These are phyloP conservation scores for Simplicillium sp. DNA, from an alignment of 2,329 filamentous ascomycete species.

Conservation along the genomic window DNA sequence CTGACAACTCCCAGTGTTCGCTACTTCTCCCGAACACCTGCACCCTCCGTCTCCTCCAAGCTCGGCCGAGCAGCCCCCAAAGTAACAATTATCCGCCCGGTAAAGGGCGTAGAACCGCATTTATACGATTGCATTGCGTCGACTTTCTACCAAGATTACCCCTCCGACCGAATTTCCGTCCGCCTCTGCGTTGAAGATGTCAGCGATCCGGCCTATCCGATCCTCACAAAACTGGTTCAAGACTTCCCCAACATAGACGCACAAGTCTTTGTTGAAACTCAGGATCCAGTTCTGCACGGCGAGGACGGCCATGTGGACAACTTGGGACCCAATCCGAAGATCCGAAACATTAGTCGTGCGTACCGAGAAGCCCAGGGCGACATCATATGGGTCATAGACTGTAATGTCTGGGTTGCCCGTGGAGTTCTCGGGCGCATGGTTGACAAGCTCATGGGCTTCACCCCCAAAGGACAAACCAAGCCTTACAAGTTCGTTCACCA, in stretches of 20 bases:
- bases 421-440: conserved; percentile 83
- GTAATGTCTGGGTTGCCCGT: conserved; percentile 84
- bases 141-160: conserved; percentile 76
- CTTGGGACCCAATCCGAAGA: conserved; percentile 95
- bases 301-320: conserved; percentile 38
- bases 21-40: conserved; percentile 39
- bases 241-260: conserved; percentile 68
- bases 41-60: conserved; percentile 39
- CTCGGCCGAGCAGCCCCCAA: conserved; percentile 54
- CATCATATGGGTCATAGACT: conserved; percentile 90
- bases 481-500: conserved; percentile 93
- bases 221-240: conserved; percentile 59
- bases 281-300: conserved; percentile 62
- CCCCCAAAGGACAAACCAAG: conserved; percentile 34
- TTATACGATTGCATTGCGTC: conserved; percentile 89
- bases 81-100: conserved; percentile 84
- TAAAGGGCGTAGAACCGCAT: conserved; percentile 83
- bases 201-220: conserved; percentile 66
- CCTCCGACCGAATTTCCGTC: conserved; percentile 64
- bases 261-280: conserved; percentile 68
- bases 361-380: conserved; percentile 84
- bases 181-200: conserved; percentile 72
- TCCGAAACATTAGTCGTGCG: conserved; percentile 88
- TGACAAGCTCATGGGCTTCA: conserved; percentile 68
- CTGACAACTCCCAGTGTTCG: conserved; percentile 29